phyloP scores from a whole-genome alignment of 208 protist species.

The Trypanosoma boissoni region DNA sequence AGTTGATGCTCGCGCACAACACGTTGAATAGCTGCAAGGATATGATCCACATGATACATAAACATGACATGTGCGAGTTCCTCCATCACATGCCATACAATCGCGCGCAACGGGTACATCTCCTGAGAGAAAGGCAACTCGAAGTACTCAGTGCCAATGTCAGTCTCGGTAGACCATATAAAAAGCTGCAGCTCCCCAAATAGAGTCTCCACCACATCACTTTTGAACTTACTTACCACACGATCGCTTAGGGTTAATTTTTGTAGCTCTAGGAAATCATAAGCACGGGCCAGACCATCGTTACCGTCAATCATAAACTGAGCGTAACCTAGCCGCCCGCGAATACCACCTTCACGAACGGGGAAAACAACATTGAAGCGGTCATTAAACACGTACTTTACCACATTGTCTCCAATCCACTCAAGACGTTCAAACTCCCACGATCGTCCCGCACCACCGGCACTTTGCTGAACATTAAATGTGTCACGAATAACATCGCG shows the following conservation, averaged over 20 bases:
- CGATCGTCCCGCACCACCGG: conserved; percentile 40
- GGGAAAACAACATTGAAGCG: conserved; percentile 67
- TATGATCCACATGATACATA: conserved; percentile 71
- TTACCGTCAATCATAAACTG: conserved; percentile 90
- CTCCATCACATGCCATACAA: conserved; percentile 81
- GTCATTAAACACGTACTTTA: conserved; percentile 86
- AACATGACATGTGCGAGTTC: conserved; percentile 81
- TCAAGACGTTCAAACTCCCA: conserved; percentile 90
- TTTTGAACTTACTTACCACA: conserved; percentile 91
- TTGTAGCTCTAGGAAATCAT: conserved; percentile 83
- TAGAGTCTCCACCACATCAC: conserved; percentile 86
- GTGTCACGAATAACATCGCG: conserved; percentile 59
- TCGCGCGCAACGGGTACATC: conserved; percentile 56
- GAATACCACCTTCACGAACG: conserved; percentile 60
- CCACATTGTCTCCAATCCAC: conserved; percentile 83
- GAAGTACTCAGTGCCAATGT: conserved; percentile 43
- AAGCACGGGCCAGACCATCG: conserved; percentile 77
- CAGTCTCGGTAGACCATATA: conserved; percentile 67
- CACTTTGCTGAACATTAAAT: conserved; percentile 59
- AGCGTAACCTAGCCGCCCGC: conserved; percentile 57
- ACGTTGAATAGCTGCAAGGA: conserved; percentile 59
- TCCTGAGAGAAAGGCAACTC: conserved; percentile 62
- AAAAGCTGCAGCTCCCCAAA: conserved; percentile 87
- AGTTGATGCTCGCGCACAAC: conserved; percentile 72
- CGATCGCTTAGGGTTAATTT: conserved; percentile 58